Evolutionary conservation across 257 asterid genomes (phyloP).

Genomic region (Penstemon barbatus): DNA sequence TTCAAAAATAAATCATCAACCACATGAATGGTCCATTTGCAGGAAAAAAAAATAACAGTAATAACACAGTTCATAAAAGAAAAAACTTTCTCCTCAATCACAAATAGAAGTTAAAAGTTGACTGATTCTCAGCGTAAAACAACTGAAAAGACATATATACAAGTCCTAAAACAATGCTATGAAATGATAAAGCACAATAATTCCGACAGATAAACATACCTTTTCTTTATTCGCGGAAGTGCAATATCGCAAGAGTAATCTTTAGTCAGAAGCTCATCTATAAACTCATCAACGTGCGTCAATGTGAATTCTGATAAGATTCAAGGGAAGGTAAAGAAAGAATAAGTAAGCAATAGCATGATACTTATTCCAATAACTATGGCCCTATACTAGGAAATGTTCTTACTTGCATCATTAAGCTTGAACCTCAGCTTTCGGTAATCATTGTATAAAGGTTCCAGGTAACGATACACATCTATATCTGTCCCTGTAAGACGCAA

Average conservation of each 20-base stretch:
- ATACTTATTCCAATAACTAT: too few relatives aligned
- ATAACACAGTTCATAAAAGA: neutral
- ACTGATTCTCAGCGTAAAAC: neutral
- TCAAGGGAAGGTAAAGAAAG: slow-evolving; percentile 10
- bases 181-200: neutral
- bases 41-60: neutral
- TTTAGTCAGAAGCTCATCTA: slow-evolving; percentile 80
- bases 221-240: slow-evolving; percentile 80
- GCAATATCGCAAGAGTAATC: slow-evolving; percentile 95
- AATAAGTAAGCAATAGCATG: too few relatives aligned
- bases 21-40: neutral
- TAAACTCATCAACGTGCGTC: slow-evolving; percentile 87
- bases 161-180: neutral
- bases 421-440: slow-evolving; percentile 78
- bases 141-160: neutral
- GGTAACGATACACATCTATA: slow-evolving; percentile 79
- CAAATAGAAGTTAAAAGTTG: neutral
- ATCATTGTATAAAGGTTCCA: slow-evolving; percentile 92
- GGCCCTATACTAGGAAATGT: neutral
- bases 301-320: slow-evolving; percentile 52
- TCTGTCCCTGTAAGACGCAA: slow-evolving; percentile 90
- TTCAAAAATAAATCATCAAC: neutral
- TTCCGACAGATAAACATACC: slow-evolving; percentile 41
- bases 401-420: slow-evolving; percentile 68
- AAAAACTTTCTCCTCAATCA: neutral